Evolutionary conservation across 169 alveolate species (phyloP).

Genomic region (Plasmodium fragile): DNA sequence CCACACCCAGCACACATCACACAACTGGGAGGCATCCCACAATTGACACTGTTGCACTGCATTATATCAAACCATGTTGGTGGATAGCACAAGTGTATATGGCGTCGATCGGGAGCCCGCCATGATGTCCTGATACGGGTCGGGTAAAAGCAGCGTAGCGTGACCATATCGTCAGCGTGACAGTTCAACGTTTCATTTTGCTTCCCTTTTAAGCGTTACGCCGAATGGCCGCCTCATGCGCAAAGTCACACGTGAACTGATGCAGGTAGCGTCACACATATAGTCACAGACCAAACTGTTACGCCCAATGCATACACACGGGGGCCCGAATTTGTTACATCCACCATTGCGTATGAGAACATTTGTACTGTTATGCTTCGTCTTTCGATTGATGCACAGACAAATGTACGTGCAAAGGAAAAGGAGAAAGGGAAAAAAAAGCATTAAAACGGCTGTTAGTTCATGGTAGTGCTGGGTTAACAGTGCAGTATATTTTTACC

Average conservation of each 20-base stretch:
- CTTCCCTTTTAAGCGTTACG: not conserved
- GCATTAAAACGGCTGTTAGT: not conserved
- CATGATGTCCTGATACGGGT: not conserved
- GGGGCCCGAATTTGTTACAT: not conserved
- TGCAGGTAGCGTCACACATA: not conserved
- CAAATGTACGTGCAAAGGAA: not conserved
- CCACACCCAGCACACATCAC: too few species aligned
- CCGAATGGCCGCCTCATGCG: not conserved
- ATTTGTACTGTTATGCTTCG: not conserved
- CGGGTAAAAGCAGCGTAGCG: not conserved
- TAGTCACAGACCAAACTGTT: not conserved
- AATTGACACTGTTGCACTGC: not conserved
- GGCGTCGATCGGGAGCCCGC: not conserved
- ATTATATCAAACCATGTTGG: not conserved
- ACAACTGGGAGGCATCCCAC: not conserved
- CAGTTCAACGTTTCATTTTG: not conserved
- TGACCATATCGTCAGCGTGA: not conserved
- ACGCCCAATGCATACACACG: not conserved
- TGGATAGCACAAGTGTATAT: not conserved
- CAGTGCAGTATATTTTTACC: not conserved
- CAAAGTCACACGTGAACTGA: not conserved
- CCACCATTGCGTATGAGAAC: not conserved
- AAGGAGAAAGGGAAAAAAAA: not conserved
- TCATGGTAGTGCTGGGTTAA: not conserved
- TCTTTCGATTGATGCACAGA: not conserved